Percentiles rank a stretch among this genome's conserved stretches.
phyloP scores from a whole-genome alignment of 2,329 filamentous ascomycete species.

The Cercospora berteroae region DNA sequence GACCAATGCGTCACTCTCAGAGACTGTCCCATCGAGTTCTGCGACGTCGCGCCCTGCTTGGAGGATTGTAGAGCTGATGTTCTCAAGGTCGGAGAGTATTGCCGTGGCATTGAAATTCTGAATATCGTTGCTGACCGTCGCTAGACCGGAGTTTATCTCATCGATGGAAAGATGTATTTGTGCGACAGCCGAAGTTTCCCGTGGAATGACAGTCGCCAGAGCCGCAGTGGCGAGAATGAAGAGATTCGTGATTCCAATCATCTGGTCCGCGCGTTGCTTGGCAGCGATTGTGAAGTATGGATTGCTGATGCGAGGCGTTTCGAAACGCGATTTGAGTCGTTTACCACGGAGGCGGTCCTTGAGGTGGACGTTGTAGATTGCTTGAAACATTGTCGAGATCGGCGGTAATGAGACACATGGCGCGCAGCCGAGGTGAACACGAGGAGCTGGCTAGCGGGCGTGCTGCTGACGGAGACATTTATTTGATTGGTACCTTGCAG shows the following conservation, averaged over 20 bases:
- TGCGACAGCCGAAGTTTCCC: background rate
- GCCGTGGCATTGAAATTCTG: background rate
- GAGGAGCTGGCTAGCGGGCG: background rate
- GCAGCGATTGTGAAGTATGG: background rate
- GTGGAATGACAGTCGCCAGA: constrained; percentile 1
- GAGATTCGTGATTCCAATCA: constrained; percentile 10
- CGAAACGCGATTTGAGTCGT: background rate
- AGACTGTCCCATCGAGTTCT: background rate
- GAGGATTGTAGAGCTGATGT: background rate
- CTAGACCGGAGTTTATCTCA: background rate
- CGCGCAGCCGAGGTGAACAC: background rate
- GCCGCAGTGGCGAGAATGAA: constrained; percentile 10
- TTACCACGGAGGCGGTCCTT: constrained; percentile 11
- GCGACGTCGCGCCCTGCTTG: background rate
- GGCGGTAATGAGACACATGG: background rate
- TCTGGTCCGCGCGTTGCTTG: background rate
- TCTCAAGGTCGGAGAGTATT: background rate
- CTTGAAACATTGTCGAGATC: constrained; percentile 7
- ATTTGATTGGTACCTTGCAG: background rate
- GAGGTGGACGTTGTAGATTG: constrained; percentile 11
- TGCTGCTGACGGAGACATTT: background rate
- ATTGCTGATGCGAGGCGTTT: background rate
- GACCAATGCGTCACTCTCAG: background rate
- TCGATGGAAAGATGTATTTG: constrained; percentile 2
- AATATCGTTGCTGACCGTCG: background rate